Percentiles rank a stretch among this genome's conserved stretches.
These are phyloP conservation scores for Saccharum hybrid DNA, from an alignment of 202 grass and related monocot species.

Conservation along the genomic window DNA sequence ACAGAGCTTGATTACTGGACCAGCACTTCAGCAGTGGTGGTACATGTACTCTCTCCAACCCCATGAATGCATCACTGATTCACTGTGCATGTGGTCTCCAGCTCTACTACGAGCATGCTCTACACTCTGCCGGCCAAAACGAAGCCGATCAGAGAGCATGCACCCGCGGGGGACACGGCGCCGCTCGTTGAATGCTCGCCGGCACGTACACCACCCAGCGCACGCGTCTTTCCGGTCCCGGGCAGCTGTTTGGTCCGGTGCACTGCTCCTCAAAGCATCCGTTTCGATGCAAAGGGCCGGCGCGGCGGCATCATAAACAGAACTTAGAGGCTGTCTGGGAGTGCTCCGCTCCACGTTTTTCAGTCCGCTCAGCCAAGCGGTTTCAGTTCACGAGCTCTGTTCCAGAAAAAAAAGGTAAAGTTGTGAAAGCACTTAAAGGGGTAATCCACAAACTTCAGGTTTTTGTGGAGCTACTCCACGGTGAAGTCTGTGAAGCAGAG, in stretches of 20 bases:
- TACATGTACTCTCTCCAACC: neutral
- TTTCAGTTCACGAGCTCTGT: too few species aligned
- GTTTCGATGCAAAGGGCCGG: constrained; percentile 9
- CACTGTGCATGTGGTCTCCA: neutral
- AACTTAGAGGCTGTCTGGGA: too few species aligned
- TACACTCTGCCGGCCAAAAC: neutral
- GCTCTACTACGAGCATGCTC: neutral
- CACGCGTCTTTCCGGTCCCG: constrained; percentile 12
- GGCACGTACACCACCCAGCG: neutral
- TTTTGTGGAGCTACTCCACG: too few species aligned
- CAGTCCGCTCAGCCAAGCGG: too few species aligned
- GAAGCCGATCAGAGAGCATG: constrained; percentile 1
- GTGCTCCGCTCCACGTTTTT: too few species aligned
- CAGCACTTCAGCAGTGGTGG: neutral
- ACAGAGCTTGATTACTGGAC: neutral
- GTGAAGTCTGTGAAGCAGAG: too few species aligned
- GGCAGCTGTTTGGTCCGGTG: neutral
- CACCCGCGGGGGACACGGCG: constrained; percentile 3
- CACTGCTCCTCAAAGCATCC: constrained; percentile 15
- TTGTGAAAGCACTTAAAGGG: too few species aligned
- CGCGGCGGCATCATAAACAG: neutral
- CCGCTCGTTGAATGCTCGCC: constrained; percentile 17
- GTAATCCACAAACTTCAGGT: too few species aligned
- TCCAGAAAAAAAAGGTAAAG: too few species aligned
- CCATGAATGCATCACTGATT: neutral